phyloP scores from a whole-genome alignment of 306 rosid species.

The Acacia confusa region DNA sequence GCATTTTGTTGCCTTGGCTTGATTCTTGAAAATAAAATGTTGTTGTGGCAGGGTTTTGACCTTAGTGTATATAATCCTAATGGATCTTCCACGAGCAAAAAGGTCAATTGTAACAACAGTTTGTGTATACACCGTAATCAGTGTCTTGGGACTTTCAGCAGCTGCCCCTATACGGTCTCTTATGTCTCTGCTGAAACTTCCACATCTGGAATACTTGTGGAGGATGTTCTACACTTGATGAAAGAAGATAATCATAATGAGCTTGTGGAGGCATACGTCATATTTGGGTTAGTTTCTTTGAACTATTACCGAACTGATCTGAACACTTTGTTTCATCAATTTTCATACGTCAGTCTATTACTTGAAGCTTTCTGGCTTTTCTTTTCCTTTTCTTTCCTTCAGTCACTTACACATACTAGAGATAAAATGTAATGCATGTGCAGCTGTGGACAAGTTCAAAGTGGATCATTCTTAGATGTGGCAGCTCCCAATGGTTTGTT shows the following conservation, averaged over 20 bases:
- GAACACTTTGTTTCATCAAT: not conserved
- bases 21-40: constrained; percentile 14
- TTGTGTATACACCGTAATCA: constrained; percentile 61
- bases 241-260: constrained; percentile 58
- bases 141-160: constrained; percentile 61
- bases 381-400: no score
- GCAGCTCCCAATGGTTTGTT: constrained; percentile 95
- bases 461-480: constrained; percentile 85
- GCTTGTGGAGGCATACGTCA: constrained; percentile 66
- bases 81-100: constrained; percentile 79
- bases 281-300: constrained; percentile 76
- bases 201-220: constrained; percentile 77
- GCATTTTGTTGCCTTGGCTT: constrained; percentile 14
- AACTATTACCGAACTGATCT: constrained; percentile 15
- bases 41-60: constrained; percentile 62
- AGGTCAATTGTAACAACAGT: constrained; percentile 67
- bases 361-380: constrained; percentile 13
- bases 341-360: not conserved
- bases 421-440: constrained; percentile 29
- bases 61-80: constrained; percentile 77
- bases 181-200: constrained; percentile 88
- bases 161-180: constrained; percentile 89
- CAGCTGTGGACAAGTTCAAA: constrained; percentile 96
- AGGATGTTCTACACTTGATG: constrained; percentile 78
- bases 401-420: not conserved